Base-by-base conservation (phyloP, 2,329 filamentous ascomycete genomes). In the Neocucurbitaria cava region DNA sequence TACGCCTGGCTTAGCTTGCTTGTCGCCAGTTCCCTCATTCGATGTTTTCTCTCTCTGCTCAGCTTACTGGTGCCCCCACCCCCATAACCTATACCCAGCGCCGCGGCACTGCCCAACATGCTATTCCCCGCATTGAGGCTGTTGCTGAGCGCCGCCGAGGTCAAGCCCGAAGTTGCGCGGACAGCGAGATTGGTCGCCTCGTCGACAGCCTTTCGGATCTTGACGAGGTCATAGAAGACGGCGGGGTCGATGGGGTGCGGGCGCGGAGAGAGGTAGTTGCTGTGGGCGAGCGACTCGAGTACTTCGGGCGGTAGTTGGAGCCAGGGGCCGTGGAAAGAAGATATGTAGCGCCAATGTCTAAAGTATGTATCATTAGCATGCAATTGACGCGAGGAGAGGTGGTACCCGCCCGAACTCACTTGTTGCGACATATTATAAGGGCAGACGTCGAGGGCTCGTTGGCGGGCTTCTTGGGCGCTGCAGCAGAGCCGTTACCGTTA, bases 291-390 rank as follows among this genome's bases (percentile, higher is more conserved):
- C 45, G 85, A 87, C 73, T 93, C 89, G 76, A 96, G 87, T 52
- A 92, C 85, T 75, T 94, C 90, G 59, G 87, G 84, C 18, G 90
- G 89, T 52, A 94, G 81, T 74, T 92, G 88, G 13, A 93, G 84
- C 91, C 91, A 95, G 63, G 90, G 87, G 21, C 91, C 91, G 70
- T 93, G 88, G 69, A 91, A 95, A 24, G 88, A 89, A 20, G 90
- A 92, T 54, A 95, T 92, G 74, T 92, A 91, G 60, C 87, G 85
- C 91, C 90, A 94, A 78, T 94, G 90, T 74, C 91, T 94, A 64
- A 33, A 20, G 21, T 15, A 38, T 23, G 10, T 21, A 18, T 17
- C n/a, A 55, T 65, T 56, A 65, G 64, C 38, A 26, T 52, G 39
- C 17, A 26, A 20, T 43, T 26, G 13, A 17, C 9, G 40, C 17